These are phyloP conservation scores for Staphylotrichum tortipilum DNA, from an alignment of 495 filamentous ascomycete genomes.

Conservation along the genomic window DNA sequence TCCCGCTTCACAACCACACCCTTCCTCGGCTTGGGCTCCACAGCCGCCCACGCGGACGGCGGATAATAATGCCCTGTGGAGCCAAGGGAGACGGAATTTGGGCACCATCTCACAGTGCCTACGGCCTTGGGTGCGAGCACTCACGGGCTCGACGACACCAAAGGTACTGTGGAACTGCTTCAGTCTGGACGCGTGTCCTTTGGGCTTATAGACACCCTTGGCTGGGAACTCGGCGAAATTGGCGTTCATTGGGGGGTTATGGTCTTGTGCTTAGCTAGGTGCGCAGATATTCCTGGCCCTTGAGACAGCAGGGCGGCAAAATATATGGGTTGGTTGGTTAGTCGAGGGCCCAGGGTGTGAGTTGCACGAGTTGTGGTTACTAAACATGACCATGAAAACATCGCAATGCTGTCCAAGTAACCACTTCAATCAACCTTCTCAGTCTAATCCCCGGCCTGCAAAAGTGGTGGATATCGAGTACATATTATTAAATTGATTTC, in stretches of 20 bases:
- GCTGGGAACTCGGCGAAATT: constrained; percentile 4
- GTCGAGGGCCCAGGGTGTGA: too few species aligned
- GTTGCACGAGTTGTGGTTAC: too few species aligned
- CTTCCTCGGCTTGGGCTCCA: background rate
- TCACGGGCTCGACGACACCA: background rate
- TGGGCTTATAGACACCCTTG: constrained; percentile 3
- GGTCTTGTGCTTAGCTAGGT: constrained; percentile 5
- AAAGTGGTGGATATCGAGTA: background rate
- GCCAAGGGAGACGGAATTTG: background rate
- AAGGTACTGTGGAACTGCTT: background rate
- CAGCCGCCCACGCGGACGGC: too few species aligned
- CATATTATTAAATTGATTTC: constrained; percentile 12
- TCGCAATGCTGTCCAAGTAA: too few species aligned
- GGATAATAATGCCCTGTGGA: background rate
- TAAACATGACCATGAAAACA: too few species aligned
- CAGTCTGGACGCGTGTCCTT: background rate
- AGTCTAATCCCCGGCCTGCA: too few species aligned
- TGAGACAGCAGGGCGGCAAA: background rate
- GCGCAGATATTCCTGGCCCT: background rate
- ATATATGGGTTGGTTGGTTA: background rate
- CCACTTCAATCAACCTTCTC: too few species aligned
- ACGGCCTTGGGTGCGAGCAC: background rate
- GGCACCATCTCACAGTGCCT: background rate
- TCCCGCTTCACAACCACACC: background rate
- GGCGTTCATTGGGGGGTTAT: constrained; percentile 9